These are phyloP conservation scores for Dryas octopetala DNA, from an alignment of 306 rosid genomes.

Conservation along the genomic window DNA sequence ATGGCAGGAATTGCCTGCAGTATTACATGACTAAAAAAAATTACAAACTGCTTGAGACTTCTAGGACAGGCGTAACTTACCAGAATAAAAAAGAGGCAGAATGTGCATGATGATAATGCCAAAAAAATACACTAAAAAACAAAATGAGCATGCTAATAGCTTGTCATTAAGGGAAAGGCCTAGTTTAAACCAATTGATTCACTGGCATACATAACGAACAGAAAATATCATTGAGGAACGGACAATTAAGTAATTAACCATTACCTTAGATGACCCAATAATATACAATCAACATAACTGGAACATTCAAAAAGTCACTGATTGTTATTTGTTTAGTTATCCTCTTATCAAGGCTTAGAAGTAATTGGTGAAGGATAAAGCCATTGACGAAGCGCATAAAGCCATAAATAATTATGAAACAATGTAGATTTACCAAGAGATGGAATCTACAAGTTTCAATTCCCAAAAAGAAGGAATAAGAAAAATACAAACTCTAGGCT, in stretches of 20 bases:
- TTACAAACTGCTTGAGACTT: not conserved
- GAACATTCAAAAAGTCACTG: not conserved
- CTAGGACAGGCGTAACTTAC: not conserved
- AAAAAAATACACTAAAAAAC: not conserved
- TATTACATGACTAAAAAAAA: slow-evolving; percentile 5
- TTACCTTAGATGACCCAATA: not conserved
- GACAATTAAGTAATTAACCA: not conserved
- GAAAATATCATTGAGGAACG: not conserved
- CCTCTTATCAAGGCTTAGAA: not conserved
- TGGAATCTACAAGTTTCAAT: not conserved
- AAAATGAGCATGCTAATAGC: not conserved
- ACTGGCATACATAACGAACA: not conserved
- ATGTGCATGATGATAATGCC: not conserved
- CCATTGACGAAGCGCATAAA: not conserved
- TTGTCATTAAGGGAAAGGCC: not conserved
- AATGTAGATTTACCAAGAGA: not conserved
- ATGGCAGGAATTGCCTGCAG: slow-evolving; percentile 92
- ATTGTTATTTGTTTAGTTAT: not conserved
- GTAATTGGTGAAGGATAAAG: not conserved
- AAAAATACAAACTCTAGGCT: not conserved
- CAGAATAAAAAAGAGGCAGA: not conserved
- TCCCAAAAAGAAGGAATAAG: no score
- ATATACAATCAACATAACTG: not conserved
- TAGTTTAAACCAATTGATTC: not conserved
- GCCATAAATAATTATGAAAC: not conserved